Conservation (phyloP, 2,329 filamentous ascomycete genomes). For the Cladophialophora bantiana region DNA sequence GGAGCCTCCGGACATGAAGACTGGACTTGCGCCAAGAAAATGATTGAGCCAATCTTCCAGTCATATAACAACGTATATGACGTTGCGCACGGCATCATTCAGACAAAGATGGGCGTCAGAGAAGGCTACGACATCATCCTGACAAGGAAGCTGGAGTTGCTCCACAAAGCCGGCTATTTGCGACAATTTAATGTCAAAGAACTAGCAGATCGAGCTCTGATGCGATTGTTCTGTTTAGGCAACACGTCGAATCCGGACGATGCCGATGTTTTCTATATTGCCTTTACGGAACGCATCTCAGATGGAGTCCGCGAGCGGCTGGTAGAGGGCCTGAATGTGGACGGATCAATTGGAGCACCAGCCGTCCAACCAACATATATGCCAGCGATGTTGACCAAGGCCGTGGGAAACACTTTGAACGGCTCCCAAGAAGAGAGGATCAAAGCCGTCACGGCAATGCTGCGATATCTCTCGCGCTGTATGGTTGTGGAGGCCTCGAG, state of each 20-base stretch:
- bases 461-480: conserved; percentile 34
- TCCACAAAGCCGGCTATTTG: conserved; percentile 40
- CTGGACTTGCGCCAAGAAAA: conserved; percentile 40
- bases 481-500: conserved; percentile 16
- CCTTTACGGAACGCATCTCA: conserved; percentile 41
- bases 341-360: conserved; percentile 43
- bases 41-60: conserved; percentile 45
- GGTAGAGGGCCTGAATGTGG: conserved; percentile 44
- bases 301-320: conserved; percentile 34
- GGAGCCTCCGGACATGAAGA: conserved; percentile 45
- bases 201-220: conserved; percentile 43
- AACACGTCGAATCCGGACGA: conserved; percentile 41
- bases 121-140: conserved; percentile 46
- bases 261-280: conserved; percentile 42
- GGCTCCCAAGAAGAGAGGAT: conserved; percentile 25
- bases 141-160: conserved; percentile 38
- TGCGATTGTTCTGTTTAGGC: conserved; percentile 48
- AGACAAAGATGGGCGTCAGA: conserved; percentile 30
- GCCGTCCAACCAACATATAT: conserved; percentile 49
- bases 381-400: conserved; percentile 46
- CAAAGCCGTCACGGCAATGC: conserved; percentile 27
- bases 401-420: conserved; percentile 22
- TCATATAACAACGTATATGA: conserved; percentile 43
- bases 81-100: conserved; percentile 42
- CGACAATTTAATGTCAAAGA: conserved; percentile 39